Conservation (phyloP, 2,329 filamentous ascomycete species). For the Niveomyces coronatus region DNA sequence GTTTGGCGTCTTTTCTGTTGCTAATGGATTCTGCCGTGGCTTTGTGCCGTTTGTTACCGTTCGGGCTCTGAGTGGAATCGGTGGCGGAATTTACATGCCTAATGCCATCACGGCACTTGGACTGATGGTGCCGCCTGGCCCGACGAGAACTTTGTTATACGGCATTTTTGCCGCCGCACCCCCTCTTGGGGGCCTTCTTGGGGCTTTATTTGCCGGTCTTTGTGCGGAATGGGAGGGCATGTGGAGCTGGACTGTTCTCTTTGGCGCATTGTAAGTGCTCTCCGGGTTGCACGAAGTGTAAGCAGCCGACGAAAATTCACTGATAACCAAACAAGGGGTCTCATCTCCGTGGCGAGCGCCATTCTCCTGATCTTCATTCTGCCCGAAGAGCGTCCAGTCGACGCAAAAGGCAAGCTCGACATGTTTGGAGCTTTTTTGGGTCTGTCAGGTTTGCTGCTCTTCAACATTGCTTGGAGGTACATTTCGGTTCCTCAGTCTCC, state of each 20-base stretch:
- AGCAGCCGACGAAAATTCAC: too few species aligned
- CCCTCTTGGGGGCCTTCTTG: slow-evolving; percentile 34
- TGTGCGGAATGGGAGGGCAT: slow-evolving; percentile 16
- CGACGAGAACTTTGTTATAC: slow-evolving; percentile 32
- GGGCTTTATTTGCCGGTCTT: slow-evolving; percentile 28
- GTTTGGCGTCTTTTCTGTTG: slow-evolving; percentile 32
- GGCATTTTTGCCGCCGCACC: slow-evolving; percentile 37
- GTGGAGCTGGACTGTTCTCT: slow-evolving; percentile 8
- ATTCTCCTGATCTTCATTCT: slow-evolving; percentile 9
- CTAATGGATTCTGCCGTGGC: slow-evolving; percentile 31
- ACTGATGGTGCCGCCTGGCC: slow-evolving; percentile 36
- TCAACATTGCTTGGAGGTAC: slow-evolving; percentile 43
- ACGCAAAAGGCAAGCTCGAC: slow-evolving; percentile 18
- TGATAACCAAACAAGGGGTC: slow-evolving; percentile 3
- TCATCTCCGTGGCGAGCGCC: slow-evolving; percentile 7
- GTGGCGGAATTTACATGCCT: slow-evolving; percentile 40
- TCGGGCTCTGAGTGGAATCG: slow-evolving; percentile 35
- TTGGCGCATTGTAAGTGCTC: slow-evolving; percentile 7
- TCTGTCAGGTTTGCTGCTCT: slow-evolving; percentile 30
- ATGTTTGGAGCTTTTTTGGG: slow-evolving; percentile 30
- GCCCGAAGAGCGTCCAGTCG: slow-evolving; percentile 14
- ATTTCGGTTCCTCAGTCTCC: slow-evolving; percentile 8
- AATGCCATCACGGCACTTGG: slow-evolving; percentile 41
- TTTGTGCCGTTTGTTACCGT: slow-evolving; percentile 32
- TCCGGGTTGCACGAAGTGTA: too few species aligned